Conservation (phyloP, 768 basidiomycete species). For the Gymnopilus dilepis region DNA sequence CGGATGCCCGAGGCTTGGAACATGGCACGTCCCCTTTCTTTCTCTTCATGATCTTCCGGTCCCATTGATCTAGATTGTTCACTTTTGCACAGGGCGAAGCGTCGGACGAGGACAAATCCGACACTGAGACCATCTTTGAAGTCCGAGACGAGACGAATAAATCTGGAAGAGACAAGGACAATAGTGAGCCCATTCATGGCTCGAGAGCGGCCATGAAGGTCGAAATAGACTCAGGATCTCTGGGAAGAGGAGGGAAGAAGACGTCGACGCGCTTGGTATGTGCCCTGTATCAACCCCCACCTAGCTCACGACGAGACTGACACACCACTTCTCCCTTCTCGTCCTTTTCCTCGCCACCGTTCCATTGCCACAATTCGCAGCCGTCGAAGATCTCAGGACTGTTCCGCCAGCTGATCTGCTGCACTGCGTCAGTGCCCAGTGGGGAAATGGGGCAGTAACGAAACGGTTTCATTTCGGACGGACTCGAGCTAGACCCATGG, state of each 20-base stretch:
- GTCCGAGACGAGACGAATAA: conserved; percentile 8
- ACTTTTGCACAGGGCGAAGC: conserved; percentile 8
- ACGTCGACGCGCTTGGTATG: not conserved
- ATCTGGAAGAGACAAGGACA: not conserved
- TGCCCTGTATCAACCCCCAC: not conserved
- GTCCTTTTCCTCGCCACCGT: not conserved
- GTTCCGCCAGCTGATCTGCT: conserved; percentile 2
- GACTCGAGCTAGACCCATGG: not conserved
- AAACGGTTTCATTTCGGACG: conserved; percentile 10
- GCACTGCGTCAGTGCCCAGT: not conserved
- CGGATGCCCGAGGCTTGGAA: conserved; percentile 16
- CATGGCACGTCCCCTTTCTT: conserved; percentile 15
- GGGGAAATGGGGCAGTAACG: not conserved
- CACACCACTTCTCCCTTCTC: not conserved
- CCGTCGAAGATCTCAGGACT: not conserved
- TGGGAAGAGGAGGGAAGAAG: not conserved
- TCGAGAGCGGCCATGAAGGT: not conserved
- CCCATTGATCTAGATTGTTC: not conserved
- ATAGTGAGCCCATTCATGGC: not conserved
- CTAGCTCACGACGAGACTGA: not conserved
- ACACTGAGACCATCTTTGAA: conserved; percentile 27
- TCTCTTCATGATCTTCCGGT: not conserved
- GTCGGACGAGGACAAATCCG: conserved; percentile 23
- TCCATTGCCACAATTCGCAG: not conserved
- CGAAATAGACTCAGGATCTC: not conserved